These are phyloP conservation scores for Melocanna baccifera DNA, from an alignment of 176 grass and related monocot genomes.

Conservation along the genomic window DNA sequence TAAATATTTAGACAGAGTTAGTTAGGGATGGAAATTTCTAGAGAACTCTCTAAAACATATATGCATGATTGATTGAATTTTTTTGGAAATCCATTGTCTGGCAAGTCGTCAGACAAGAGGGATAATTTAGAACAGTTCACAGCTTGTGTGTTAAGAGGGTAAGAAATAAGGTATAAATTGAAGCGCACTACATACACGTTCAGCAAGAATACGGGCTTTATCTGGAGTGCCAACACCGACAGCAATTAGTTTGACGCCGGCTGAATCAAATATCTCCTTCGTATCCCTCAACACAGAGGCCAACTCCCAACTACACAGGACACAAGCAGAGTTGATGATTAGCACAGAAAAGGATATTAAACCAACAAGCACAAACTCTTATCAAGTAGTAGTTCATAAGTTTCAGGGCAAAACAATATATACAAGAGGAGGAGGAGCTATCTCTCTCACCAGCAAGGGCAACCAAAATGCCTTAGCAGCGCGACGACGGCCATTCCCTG, in stretches of 20 bases:
- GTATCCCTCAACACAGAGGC: conserved; percentile 63
- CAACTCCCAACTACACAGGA: conserved; percentile 66
- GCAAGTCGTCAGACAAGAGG: background rate
- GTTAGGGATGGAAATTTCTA: background rate
- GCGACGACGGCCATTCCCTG: conserved; percentile 78
- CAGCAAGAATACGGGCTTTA: conserved; percentile 74
- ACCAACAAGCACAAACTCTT: background rate
- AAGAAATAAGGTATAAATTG: background rate
- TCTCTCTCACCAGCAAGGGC: conserved; percentile 43
- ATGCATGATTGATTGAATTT: background rate
- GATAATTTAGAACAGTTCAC: background rate
- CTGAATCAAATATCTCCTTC: conserved; percentile 67
- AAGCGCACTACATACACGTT: conserved; percentile 40
- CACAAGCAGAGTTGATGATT: conserved; percentile 10
- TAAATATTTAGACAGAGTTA: background rate
- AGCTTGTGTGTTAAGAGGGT: background rate
- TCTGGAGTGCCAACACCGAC: conserved; percentile 65
- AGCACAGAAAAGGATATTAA: background rate
- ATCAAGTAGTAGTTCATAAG: background rate
- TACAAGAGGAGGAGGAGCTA: background rate
- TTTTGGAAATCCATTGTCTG: background rate
- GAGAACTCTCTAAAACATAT: background rate
- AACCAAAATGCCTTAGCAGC: conserved; percentile 83
- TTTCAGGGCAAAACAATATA: background rate
- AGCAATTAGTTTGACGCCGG: conserved; percentile 66